These are phyloP conservation scores for Dioszegia aurantiaca DNA, from an alignment of 768 basidiomycete genomes.

Conservation along the genomic window DNA sequence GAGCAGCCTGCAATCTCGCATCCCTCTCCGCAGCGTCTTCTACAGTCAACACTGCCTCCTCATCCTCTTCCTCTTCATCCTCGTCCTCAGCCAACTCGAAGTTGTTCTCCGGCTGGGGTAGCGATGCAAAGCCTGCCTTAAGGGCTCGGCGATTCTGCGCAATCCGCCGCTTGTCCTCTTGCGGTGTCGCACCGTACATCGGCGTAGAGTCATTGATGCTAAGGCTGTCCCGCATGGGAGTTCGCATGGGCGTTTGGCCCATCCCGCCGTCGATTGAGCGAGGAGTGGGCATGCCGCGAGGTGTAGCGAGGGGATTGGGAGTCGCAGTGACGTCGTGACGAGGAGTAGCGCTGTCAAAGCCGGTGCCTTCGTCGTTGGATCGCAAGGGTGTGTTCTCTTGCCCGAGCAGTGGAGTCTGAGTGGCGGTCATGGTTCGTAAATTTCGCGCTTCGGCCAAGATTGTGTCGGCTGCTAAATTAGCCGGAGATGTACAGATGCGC, in stretches of 20 bases:
- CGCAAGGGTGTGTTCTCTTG: conserved; percentile 97
- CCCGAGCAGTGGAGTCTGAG: conserved; percentile 90
- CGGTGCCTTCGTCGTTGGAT: conserved; percentile 69
- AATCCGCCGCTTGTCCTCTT: conserved; percentile 65
- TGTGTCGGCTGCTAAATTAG: conserved; percentile 71
- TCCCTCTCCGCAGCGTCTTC: conserved; percentile 95
- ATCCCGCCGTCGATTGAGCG: conserved; percentile 50
- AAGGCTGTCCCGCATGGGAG: conserved; percentile 89
- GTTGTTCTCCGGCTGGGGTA: conserved; percentile 94
- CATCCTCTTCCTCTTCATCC: conserved; percentile 60
- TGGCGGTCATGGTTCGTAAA: conserved; percentile 84
- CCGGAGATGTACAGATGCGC: not conserved
- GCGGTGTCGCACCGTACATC: conserved; percentile 65
- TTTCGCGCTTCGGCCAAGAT: conserved; percentile 93
- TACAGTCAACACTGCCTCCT: conserved; percentile 56
- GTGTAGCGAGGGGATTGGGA: conserved; percentile 93
- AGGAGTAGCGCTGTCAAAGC: conserved; percentile 95
- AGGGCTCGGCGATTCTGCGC: conserved; percentile 72
- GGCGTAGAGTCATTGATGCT: conserved; percentile 72
- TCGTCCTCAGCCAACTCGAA: conserved; percentile 92
- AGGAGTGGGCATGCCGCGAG: conserved; percentile 64
- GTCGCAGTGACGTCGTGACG: conserved; percentile 84
- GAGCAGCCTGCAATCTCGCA: conserved; percentile 63
- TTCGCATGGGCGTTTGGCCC: conserved; percentile 76
- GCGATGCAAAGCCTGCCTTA: conserved; percentile 71